Conservation (phyloP, 1,284 basidiomycete species). For the Coriolopsis trogii region DNA sequence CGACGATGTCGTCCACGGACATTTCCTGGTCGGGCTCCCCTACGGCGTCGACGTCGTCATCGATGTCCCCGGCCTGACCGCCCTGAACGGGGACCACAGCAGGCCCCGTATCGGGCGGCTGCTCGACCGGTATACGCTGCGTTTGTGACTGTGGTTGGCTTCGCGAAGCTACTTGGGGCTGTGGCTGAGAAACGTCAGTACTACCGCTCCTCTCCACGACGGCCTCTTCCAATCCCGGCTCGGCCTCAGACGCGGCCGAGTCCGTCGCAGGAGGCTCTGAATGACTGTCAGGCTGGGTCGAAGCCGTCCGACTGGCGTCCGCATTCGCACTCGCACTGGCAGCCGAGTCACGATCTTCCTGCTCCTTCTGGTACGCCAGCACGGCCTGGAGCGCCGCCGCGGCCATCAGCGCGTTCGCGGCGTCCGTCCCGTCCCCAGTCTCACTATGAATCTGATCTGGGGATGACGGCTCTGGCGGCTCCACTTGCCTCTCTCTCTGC, state of each 20-base stretch:
- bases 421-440: conserved; percentile 3
- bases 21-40: conserved; percentile 5
- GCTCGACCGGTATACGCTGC: not conserved
- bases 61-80: not conserved
- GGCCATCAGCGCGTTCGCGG: conserved; percentile 26
- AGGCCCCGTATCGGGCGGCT: not conserved
- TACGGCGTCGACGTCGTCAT: not conserved
- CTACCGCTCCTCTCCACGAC: not conserved
- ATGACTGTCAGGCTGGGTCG: not conserved
- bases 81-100: conserved; percentile 1
- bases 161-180: no score
- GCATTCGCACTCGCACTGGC: not conserved
- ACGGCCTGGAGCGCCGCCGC: conserved; percentile 31
- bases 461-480: not conserved
- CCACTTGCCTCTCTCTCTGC: not conserved
- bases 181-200: not conserved
- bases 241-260: no score
- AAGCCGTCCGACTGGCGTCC: no score
- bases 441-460: not conserved
- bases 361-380: conserved; percentile 25
- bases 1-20: conserved; percentile 4
- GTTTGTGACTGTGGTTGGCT: not conserved
- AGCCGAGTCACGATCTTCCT: conserved; percentile 13
- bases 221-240: not conserved
- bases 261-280: no score